phyloP scores from a whole-genome alignment of 441 rosid genomes.

The Corymbia citriodora region DNA sequence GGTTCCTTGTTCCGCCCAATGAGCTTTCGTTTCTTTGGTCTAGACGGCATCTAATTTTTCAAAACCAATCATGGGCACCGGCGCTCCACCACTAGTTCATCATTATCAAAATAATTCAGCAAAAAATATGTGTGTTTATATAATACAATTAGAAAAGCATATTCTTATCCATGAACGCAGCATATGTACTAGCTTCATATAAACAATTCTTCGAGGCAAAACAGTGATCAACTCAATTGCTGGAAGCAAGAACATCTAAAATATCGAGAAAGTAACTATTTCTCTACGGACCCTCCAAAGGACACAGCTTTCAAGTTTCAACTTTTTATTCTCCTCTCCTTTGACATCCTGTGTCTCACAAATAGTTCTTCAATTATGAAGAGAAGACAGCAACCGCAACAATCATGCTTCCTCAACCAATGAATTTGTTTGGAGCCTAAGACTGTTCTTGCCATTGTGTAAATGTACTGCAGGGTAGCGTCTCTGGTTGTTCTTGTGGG shows the following conservation, averaged over 20 bases:
- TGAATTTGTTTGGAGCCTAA: not conserved
- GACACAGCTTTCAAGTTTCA: not conserved
- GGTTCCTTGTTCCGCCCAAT: not conserved
- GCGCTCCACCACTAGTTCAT: not conserved
- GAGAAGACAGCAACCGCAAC: not conserved
- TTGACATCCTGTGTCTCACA: not conserved
- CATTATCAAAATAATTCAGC: not conserved
- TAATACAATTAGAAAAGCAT: not conserved
- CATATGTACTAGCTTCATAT: not conserved
- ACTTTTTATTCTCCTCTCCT: not conserved
- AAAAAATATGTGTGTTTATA: not conserved
- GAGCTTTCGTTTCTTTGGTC: not conserved
- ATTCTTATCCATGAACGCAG: not conserved
- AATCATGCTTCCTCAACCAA: not conserved
- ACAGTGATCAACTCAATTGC: not conserved
- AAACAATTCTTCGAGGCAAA: not conserved
- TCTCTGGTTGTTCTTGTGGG: constrained; percentile 4
- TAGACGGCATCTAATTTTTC: not conserved
- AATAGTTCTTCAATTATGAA: not conserved
- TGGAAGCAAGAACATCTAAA: not conserved
- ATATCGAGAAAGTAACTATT: not conserved
- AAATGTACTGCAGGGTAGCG: not conserved
- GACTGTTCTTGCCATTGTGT: not conserved
- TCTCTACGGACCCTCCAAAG: not conserved
- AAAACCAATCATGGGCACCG: not conserved